Base-by-base conservation (phyloP, 176 grass and related monocot species). In the Aegilops speltoides region DNA sequence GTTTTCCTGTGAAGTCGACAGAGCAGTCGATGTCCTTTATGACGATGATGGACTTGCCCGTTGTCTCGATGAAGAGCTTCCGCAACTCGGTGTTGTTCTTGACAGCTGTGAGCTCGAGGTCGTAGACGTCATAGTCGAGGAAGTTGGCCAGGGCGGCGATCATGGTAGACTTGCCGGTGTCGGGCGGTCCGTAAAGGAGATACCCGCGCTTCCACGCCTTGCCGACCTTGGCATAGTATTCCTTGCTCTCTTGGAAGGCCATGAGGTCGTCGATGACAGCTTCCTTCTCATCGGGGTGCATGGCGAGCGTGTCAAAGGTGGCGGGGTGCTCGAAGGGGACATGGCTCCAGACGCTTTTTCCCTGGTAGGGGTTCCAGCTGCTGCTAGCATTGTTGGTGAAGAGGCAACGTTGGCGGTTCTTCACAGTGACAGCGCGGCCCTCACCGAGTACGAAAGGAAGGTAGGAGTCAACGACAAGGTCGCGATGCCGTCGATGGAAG, bases 21-120 rank as follows among this genome's bases (percentile, higher is more conserved):
- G 94, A 93, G 87, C 91, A 96, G 16, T 96, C 91, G 2, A 96
- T 91, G 77, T 92, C 94, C 79, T 91, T 87, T 40, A 96, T 86
- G 28, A 96, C 91, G 50, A 93, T 86, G 12, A 96, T 91, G 6
- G 94, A 96, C 68, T 92, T 94, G 48, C 92, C 86, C 1, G 90
- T 90, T 0, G 92, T 97, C 57, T 97, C 88, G n/a, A 94, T 94
- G 79, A 94, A 97, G 46, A 97, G 92, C 86, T 90, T 97, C 23
- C 94, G 23, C 32, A 96, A 84, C 41, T 96, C 91, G 15, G 86
- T 87, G 75, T 96, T 96, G 82, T 67, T 90, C 84, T 96, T 91
- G 16, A 96, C 79, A 0, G 87, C 61, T 0, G 91, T 96, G 33
- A 96, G 85, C 85, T 97, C 92, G 14, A 97, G 75, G 20, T 97